Conservation (phyloP, 2,329 filamentous ascomycete species). For the Colletotrichum cuscutae region DNA sequence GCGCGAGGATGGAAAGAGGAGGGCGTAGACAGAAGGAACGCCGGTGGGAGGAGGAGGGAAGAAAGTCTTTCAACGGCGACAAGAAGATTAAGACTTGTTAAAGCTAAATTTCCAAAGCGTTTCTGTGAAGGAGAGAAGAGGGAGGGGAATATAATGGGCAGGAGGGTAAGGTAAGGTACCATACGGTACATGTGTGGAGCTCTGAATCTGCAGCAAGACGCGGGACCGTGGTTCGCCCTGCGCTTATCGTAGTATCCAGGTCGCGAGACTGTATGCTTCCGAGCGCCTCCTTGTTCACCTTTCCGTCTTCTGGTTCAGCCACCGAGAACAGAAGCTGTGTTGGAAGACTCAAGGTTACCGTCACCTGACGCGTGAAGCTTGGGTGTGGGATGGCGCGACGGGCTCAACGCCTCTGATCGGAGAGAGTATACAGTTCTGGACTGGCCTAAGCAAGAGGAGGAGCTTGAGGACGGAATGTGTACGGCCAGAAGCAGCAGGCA, state of each 20-base stretch:
- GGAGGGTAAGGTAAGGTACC: constrained; percentile 16
- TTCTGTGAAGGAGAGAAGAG: constrained; percentile 3
- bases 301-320: not conserved
- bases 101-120: constrained; percentile 10
- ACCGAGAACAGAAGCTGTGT: not conserved
- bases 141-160: constrained; percentile 12
- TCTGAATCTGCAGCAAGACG: not conserved
- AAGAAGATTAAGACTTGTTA: constrained; percentile 2
- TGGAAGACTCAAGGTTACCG: not conserved
- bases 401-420: not conserved
- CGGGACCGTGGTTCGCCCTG: constrained; percentile 6
- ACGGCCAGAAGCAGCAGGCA: constrained; percentile 7
- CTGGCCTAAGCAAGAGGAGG: not conserved
- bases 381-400: constrained; percentile 2
- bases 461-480: constrained; percentile 3
- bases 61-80: not conserved
- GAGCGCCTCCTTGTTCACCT: not conserved
- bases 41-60: not conserved
- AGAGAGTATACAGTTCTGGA: not conserved
- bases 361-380: not conserved
- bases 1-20: not conserved
- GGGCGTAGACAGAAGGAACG: not conserved
- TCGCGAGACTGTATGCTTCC: not conserved
- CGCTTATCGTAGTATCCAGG: constrained; percentile 17
- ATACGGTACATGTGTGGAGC: constrained; percentile 17